Base-by-base conservation (phyloP, 2,329 filamentous ascomycete genomes). In the Aspergillus caelatus region DNA sequence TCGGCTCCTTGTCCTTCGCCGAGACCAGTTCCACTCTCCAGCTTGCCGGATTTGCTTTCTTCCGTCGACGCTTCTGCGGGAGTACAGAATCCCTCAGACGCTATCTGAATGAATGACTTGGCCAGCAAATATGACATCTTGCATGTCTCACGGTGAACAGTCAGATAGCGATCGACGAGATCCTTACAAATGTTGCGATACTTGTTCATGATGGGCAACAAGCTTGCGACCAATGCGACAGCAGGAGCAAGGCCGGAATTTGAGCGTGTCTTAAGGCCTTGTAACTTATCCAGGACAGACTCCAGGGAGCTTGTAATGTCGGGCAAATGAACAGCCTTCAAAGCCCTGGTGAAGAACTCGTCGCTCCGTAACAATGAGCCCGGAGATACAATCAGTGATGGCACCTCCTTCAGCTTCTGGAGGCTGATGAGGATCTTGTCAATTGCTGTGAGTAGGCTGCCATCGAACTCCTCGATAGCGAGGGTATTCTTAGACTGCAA, bases 1-100 rank as follows among this genome's bases (percentile, higher is more conserved):
- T 99, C 94, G 5, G 91, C 94, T 21, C 94, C 96, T 77, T 97
- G 92, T 12, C 95, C 96, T 53, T 97, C 95, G 23, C 95, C 96
- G 28, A 99, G 88, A 39, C 95, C 96, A 12, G 94, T 98, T 19
- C 96, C 96, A 43, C 88, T 89, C 78, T 99, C 94, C 34, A 97
- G 83, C 70, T 96, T 91, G 14, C 94, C 92, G 28, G 87, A 85
- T 63, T 91, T 86, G 23, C 87, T 88, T 57, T 88, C 84, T 62
- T 89, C 87, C 56, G 89, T 87, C 46, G 92, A 87, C 70, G 93
- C 90, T 71, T 98, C 94, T 26, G 91, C 85, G 0, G 95, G 95
- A 23, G 89, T 92, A 75, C 95, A 99, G 82, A 98, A 98, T 2
- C 95, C 95, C 75, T 96, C 89, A 0, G 88, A 86, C 1, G 91